Conservation (phyloP, 2,329 filamentous ascomycete genomes). For the Claviceps pusilla region DNA sequence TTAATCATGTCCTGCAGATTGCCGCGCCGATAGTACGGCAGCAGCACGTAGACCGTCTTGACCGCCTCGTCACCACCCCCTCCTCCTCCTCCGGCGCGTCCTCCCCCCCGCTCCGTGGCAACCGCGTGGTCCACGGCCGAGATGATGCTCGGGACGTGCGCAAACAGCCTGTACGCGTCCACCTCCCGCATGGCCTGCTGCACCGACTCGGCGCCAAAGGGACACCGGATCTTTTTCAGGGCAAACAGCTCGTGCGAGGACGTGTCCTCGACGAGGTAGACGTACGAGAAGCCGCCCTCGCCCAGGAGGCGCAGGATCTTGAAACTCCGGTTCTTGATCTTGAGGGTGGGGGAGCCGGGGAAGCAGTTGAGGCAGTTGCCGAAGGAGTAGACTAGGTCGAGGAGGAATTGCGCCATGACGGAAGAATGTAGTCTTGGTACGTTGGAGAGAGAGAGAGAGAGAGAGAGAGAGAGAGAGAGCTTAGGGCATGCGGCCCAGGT, state of each 20-base stretch:
- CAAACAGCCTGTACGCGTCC: slow-evolving; percentile 86
- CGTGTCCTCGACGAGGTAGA: slow-evolving; percentile 94
- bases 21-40: slow-evolving; percentile 88
- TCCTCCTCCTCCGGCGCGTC: slow-evolving; percentile 10
- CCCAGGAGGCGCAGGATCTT: slow-evolving; percentile 89
- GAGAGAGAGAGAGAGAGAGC: too few species aligned
- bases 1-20: slow-evolving; percentile 98
- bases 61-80: slow-evolving; percentile 43
- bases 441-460: too few species aligned
- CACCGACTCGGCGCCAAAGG: slow-evolving; percentile 92
- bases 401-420: slow-evolving; percentile 65
- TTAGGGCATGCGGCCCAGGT: too few species aligned
- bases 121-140: slow-evolving; percentile 71
- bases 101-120: slow-evolving; percentile 43
- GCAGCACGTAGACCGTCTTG: slow-evolving; percentile 91
- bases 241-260: slow-evolving; percentile 72
- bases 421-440: too few species aligned
- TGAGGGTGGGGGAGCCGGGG: slow-evolving; percentile 80
- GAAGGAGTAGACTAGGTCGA: slow-evolving; percentile 81
- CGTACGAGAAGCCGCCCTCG: slow-evolving; percentile 97
- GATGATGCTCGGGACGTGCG: slow-evolving; percentile 72
- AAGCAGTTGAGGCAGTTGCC: slow-evolving; percentile 96
- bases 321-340: slow-evolving; percentile 88
- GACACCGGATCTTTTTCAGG: slow-evolving; percentile 96
- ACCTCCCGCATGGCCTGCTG: slow-evolving; percentile 92